Evolutionary conservation across 768 basidiomycete species (phyloP), one percentile per base, ranked within the genome.

Genomic region (Xanthoconium stramineum): DNA sequence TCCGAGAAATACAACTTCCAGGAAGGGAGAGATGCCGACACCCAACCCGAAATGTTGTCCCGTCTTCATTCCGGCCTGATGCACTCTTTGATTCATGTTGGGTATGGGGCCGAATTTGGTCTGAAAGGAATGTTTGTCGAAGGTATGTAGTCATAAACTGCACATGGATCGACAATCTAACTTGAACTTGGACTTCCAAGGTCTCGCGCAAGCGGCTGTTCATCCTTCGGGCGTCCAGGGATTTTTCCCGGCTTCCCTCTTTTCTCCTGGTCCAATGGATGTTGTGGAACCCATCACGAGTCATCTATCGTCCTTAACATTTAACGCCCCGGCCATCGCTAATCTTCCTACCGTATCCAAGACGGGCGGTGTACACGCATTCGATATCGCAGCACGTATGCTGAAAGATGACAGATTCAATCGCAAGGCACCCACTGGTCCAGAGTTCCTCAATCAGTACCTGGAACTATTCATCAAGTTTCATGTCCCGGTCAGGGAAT

Each of bases 71-170:
- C 75, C 0, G 82, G 78, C 0, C 60, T 89, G 20, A 5, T 88
- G 3, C 88, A 89, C 60, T 77, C 86, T 0, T 44, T 86, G 52
- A 88, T 89, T 44, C 83, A 88, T 61, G 60, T 72, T 10, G 86
- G 84, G 3, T 79, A 82, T 59, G 87, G 86, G 0, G 56, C 75
- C 5, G 88, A 89, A 66, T 88, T 89, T 56, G 78, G 78, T 9
- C 47, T 88, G 38, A 80, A 78, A 15, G 88, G 86, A 1, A 74
- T 86, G 65, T 62, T 84, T 1, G 79, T 78, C 5, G 86, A 89
- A 76, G 88, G 86, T 83, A 17, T 7, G 57, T 33, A 29, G 3
- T 35, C 5, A 9, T 24, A 20, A 14, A 7, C 5, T 28, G 20
- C 20, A 10, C 12, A 14, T 1, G 20, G 15, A 55, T 12, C 28